A percentile compares a stretch with the other conserved stretches of the same genome.
These are phyloP conservation scores for Diaporthe citrichinensis DNA, from an alignment of 2,329 filamentous ascomycete genomes.

Conservation along the genomic window DNA sequence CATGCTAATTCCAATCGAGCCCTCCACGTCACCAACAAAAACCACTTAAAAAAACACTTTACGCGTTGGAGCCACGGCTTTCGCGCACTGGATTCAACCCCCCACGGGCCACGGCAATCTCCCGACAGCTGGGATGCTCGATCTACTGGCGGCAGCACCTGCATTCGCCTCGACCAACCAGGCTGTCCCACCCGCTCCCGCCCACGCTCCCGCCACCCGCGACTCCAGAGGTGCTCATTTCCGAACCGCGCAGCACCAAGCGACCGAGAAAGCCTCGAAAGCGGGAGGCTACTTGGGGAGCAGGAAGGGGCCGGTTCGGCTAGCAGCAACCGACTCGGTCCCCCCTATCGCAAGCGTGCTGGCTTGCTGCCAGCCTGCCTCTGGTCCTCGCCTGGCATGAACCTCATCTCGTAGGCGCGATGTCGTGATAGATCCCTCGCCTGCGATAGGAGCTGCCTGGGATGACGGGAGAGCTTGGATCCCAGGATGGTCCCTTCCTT, in stretches of 20 bases:
- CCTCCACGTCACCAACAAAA: slow-evolving; percentile 8
- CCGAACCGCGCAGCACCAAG: slow-evolving; percentile 12
- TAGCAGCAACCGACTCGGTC: slow-evolving; percentile 9
- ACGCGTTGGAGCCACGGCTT: slow-evolving; percentile 15
- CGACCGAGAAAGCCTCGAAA: slow-evolving; percentile 17
- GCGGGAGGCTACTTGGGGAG: background rate
- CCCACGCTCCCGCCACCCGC: slow-evolving; percentile 3
- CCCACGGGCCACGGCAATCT: slow-evolving; percentile 20
- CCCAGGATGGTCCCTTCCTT: slow-evolving; percentile 16
- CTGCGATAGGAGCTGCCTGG: background rate
- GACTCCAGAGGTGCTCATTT: slow-evolving; percentile 11
- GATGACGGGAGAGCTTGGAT: background rate
- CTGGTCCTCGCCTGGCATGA: background rate
- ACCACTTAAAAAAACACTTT: slow-evolving; percentile 19
- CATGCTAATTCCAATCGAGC: background rate
- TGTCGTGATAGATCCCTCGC: background rate
- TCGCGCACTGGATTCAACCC: background rate
- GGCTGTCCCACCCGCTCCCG: background rate
- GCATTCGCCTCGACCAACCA: slow-evolving; percentile 24
- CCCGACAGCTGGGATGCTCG: slow-evolving; percentile 29
- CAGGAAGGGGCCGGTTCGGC: background rate
- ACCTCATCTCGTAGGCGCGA: slow-evolving; percentile 29
- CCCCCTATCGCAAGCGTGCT: slow-evolving; percentile 1
- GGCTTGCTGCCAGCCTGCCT: background rate
- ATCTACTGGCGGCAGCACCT: background rate